phyloP scores from a whole-genome alignment of 768 basidiomycete genomes.

The Psilocybe sp. region DNA sequence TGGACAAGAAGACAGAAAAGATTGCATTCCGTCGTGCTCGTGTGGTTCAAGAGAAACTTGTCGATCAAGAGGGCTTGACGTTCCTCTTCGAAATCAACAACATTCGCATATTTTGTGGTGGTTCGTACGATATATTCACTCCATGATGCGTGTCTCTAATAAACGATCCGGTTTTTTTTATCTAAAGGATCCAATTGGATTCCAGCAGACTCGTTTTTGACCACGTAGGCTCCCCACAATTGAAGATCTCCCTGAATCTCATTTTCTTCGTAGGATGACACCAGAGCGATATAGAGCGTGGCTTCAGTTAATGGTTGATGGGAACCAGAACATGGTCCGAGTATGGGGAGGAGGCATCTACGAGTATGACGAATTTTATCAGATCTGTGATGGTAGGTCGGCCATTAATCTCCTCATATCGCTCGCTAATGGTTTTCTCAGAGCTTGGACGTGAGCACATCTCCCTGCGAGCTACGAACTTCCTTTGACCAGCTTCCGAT shows the following conservation, averaged over 20 bases:
- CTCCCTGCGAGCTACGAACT: background rate
- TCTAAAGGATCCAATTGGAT: conserved; percentile 85
- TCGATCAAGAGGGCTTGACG: conserved; percentile 72
- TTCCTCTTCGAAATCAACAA: conserved; percentile 95
- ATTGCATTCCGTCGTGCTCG: conserved; percentile 79
- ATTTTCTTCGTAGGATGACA: conserved; percentile 31
- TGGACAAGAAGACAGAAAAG: conserved; percentile 54
- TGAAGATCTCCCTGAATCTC: background rate
- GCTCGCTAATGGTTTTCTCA: conserved; percentile 20
- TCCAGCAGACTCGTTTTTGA: conserved; percentile 88
- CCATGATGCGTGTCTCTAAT: conserved; percentile 21
- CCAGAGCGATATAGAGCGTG: conserved; percentile 68
- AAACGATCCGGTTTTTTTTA: conserved; percentile 75
- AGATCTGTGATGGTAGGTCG: conserved; percentile 69
- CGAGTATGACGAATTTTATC: conserved; percentile 79
- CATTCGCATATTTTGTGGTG: conserved; percentile 84
- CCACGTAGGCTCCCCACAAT: conserved; percentile 54
- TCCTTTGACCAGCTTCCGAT: conserved; percentile 8
- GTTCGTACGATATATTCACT: conserved; percentile 26
- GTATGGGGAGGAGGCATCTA: conserved; percentile 97
- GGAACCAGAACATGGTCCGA: conserved; percentile 90
- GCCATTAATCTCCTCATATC: background rate
- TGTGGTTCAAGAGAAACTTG: conserved; percentile 77
- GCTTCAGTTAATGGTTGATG: conserved; percentile 82
- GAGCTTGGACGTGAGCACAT: conserved; percentile 60